Base-by-base conservation (phyloP, 2,329 filamentous ascomycete genomes). In the Diaporthe australafricana region DNA sequence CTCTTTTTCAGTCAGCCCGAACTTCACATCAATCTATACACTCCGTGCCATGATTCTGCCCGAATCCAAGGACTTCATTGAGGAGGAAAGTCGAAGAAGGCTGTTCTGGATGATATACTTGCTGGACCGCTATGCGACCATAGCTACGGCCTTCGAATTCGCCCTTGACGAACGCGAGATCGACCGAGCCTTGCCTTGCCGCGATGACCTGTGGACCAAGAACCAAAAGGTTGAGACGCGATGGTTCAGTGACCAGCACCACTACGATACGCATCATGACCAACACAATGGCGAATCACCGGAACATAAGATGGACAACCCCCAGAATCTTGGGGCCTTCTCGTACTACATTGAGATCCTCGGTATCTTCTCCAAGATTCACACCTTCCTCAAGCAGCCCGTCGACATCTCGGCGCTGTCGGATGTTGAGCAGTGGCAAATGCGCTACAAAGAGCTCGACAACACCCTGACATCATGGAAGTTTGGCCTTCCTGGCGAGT, bases 21-120 rank as follows among this genome's bases (percentile, higher is more conserved):
- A 91, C 70, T 94, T 93, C 79, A 91, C 92, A 2, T 97, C 95
- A 0, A 98, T 98, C 57, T 97, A 97, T 79, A 98, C 95, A 0
- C 84, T 97, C 55, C 88, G 95, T 69, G 94, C 95, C 20, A 95
- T 95, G 84, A 91, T 96, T 3, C 85, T 98, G 0, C 93, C 94
- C 0, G 94, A 97, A 73, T 89, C 95, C 0, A 91, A 90, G 65
- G 93, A 94, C 73, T 98, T 95, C 81, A 92, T 97, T 70, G 95
- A 98, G 79, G 95, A 98, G 73, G 95, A 98, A 80, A 93, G 93
- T 52, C 87, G 95, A 35, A 88, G 95, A 35, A 87, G 95, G 32
- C 85, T 98, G 1, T 97, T 98, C 81, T 98, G 95, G 95, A 96
- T 97, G 91, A 91, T 97, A 14, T 98, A 97, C 78, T 84, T 98